A percentile compares a stretch with the other conserved stretches of the same genome.
Conservation (phyloP, 2,329 filamentous ascomycete genomes). For the Hymenoscyphus repandus region DNA sequence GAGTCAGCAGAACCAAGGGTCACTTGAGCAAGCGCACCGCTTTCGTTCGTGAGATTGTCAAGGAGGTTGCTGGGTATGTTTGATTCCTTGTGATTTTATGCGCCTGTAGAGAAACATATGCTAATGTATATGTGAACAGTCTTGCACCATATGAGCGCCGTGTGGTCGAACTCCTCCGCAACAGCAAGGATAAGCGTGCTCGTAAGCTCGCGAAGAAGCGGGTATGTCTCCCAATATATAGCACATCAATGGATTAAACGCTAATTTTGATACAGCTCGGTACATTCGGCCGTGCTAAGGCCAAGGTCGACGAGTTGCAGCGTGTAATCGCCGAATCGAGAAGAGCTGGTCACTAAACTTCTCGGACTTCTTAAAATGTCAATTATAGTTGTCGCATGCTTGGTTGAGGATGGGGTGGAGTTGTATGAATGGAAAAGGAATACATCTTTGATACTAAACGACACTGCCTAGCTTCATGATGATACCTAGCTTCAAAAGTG, state of each 20-base stretch:
- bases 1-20: slow-evolving; percentile 84
- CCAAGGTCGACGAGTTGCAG: slow-evolving; percentile 99
- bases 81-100: not conserved
- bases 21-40: slow-evolving; percentile 94
- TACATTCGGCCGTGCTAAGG: slow-evolving; percentile 98
- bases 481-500: slow-evolving; percentile 15
- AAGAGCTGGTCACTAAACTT: slow-evolving; percentile 63
- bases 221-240: slow-evolving; percentile 48
- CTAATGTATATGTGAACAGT: slow-evolving; percentile 38
- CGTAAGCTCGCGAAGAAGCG: slow-evolving; percentile 99
- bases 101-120: not conserved
- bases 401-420: slow-evolving; percentile 16
- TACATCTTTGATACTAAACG: slow-evolving; percentile 1
- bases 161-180: slow-evolving; percentile 97
- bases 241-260: not conserved
- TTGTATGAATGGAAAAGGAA: slow-evolving; percentile 22
- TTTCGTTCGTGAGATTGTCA: slow-evolving; percentile 95
- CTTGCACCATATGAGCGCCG: slow-evolving; percentile 96
- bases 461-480: slow-evolving; percentile 11
- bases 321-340: slow-evolving; percentile 96
- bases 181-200: slow-evolving; percentile 99
- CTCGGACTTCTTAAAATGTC: slow-evolving; percentile 8
- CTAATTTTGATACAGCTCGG: slow-evolving; percentile 62
- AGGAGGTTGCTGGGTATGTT: slow-evolving; percentile 92
- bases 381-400: not conserved